Base-by-base conservation (phyloP, 2,329 filamentous ascomycete genomes). In the Coniochaeta sp. region DNA sequence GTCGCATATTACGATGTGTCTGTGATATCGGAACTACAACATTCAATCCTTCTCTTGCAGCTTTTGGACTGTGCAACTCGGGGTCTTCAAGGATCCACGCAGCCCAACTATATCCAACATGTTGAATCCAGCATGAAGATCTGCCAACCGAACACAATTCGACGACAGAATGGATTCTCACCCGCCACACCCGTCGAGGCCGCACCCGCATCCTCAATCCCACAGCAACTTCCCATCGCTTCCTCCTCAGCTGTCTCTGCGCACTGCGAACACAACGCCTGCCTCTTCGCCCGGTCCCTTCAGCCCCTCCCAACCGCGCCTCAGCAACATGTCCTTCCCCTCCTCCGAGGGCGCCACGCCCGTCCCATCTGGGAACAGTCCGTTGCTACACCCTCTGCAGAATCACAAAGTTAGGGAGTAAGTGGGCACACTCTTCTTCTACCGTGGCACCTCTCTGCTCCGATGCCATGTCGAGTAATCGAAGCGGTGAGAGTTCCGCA, bases 361-460 rank as follows among this genome's bases (percentile, higher is more conserved):
- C 40, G 77, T 75, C 44, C 76, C 75, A 28, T 69, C 73, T 54
- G 68, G 76, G 44, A 77, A 78, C 60, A 87, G 83, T 66, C 86
- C 88, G 1, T 87, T 83, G 67, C 74, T 90, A 59, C 89, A 91
- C 68, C 87, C 88, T 36, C 74, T 89, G 60, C 89, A 91, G 72
- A 83, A 84, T 62, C 87, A 89, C 72, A 86, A 82, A 72, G 89
- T 91, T 57, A 82, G 88, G 82, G 89, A 92, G 87, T 90, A 80
- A 81, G 87, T 83, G 1, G 6, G 12, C 22, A 52, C 24, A 16
- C 17, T 6, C 22, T 47, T 26, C 42, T n/a, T n/a, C n/a, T n/a
- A 3, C 22, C 19, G 42, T 36, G 6, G 16, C 19, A 47, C 12
- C 12, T 24, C 7, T 47, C 19, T 47, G 10, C 22, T 24, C 14